phyloP scores from a whole-genome alignment of 2,329 filamentous ascomycete genomes.

The Trichoderma pleuroti region DNA sequence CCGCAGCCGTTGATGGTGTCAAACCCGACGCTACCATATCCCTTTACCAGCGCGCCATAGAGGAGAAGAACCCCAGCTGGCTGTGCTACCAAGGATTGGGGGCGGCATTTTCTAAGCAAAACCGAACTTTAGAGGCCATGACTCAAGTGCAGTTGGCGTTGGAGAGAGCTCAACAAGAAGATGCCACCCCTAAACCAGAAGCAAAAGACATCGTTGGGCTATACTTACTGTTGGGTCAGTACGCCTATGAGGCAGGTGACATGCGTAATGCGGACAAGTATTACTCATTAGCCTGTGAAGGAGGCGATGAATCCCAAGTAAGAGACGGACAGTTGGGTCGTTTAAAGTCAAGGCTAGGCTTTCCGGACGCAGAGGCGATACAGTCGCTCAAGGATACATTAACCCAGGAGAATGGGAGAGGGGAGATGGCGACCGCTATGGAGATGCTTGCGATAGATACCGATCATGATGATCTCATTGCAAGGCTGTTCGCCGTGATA shows the following conservation, averaged over 20 bases:
- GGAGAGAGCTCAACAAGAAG: not conserved
- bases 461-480: not conserved
- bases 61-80: not conserved
- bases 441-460: not conserved
- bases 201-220: not conserved
- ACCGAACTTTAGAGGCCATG: not conserved
- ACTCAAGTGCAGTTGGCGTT: not conserved
- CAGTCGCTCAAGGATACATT: not conserved
- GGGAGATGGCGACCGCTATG: not conserved
- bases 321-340: not conserved
- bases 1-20: not conserved
- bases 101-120: not conserved
- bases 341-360: not conserved
- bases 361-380: not conserved
- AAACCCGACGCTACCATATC: not conserved
- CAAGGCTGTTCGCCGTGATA: not conserved
- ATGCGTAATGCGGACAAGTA: not conserved
- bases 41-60: not conserved
- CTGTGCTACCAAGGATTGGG: not conserved
- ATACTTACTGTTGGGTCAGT: not conserved
- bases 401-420: not conserved
- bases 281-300: not conserved
- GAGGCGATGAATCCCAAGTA: not conserved
- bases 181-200: not conserved
- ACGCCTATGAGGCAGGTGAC: not conserved